A percentile compares a stretch with the other conserved stretches of the same genome.
Evolutionary conservation across 495 filamentous ascomycete genomes (phyloP).

Genomic region (Astrocystis sublimbata): DNA sequence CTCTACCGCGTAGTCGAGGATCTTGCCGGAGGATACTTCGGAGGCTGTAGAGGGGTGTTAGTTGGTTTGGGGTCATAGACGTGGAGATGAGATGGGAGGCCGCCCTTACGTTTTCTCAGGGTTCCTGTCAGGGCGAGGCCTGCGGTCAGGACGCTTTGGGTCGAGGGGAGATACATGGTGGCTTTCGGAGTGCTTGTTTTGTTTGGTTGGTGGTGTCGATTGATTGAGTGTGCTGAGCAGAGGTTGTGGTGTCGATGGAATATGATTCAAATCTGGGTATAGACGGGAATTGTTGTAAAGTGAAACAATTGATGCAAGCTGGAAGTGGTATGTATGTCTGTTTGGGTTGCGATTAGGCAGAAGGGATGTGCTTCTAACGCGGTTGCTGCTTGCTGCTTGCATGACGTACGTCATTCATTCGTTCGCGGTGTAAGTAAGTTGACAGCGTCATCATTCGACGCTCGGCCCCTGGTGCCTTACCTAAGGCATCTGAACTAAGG

Average conservation of each 20-base stretch:
- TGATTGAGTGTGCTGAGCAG: background rate
- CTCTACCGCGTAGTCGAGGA: conserved; percentile 40
- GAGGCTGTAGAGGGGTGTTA: conserved; percentile 19
- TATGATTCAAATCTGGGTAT: too few relatives aligned
- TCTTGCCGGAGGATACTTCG: conserved; percentile 27
- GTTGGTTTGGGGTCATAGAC: background rate
- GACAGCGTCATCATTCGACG: background rate
- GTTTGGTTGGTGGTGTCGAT: background rate
- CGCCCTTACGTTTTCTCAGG: conserved; percentile 26
- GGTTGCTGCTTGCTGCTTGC: background rate
- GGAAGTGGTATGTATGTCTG: too few relatives aligned
- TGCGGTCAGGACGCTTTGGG: conserved; percentile 33
- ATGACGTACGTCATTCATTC: background rate
- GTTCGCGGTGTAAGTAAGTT: too few relatives aligned
- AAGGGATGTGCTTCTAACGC: background rate
- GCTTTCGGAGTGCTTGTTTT: background rate
- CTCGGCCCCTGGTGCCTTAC: background rate
- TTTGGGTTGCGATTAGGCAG: too few relatives aligned
- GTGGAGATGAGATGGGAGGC: background rate
- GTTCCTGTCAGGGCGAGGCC: conserved; percentile 33
- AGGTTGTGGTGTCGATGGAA: too few relatives aligned
- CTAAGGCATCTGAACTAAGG: too few relatives aligned
- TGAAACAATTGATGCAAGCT: too few relatives aligned
- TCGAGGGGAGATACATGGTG: conserved; percentile 35
- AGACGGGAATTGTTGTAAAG: too few relatives aligned